Evolutionary conservation across 2,329 filamentous ascomycete genomes (phyloP), one percentile per base, ranked within the genome.

Genomic region (Claviceps capensis): DNA sequence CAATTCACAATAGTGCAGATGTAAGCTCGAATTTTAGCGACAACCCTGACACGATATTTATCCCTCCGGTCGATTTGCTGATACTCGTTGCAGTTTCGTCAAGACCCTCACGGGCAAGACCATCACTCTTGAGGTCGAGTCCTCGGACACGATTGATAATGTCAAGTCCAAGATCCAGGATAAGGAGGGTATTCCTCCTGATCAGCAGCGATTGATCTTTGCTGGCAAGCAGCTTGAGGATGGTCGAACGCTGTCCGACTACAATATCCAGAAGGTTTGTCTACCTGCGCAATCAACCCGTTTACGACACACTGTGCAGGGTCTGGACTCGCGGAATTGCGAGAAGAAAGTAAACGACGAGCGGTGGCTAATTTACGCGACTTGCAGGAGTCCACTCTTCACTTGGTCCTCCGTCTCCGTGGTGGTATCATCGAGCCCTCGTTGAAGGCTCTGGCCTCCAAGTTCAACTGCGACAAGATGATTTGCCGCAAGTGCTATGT

Each of bases 401-500:
- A 97, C 79, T 77, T 97, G 69, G 91, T 97, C 71, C 90, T 97
- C 75, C 90, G 91, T 79, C 90, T 97, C 67, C 90, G 91, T 81
- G 91, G 91, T 81, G 91, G 91, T 81, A 91, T 97, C 80, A 96
- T 95, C 69, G 91, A 97, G 83, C 93, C 93, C 67, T 96, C 90
- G 67, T 85, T 97, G 68, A 97, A 97, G 85, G 91, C 88, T 64
- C 85, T 97, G 61, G 91, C 91, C 70, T 90, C 85, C 80, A 96
- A 96, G 83, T 97, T 94, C 84, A 97, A 98, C 86, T 97, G 91
- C 86, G 93, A 97, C 65, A 96, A 96, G 86, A 91, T 91, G 86
- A 95, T 97, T 77, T 97, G 93, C 88, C 91, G 93, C 82, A 97
- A 98, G 87, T 98, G 93, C 86, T 97, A 97, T 77, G 88, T 93